Base-by-base conservation (phyloP, 1,284 basidiomycete species). In the Apiotrichum domesticum region DNA sequence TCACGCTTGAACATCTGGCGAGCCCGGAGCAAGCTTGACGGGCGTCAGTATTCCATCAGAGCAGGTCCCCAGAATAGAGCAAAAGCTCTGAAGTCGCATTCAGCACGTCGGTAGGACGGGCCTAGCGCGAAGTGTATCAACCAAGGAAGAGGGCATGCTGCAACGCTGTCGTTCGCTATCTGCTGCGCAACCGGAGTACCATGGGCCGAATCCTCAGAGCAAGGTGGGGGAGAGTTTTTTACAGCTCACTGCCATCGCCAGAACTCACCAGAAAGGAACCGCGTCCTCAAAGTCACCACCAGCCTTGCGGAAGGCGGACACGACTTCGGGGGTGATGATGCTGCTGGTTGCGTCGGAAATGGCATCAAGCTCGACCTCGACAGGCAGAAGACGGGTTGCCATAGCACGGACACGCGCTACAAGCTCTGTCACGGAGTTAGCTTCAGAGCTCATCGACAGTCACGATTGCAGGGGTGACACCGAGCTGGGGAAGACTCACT, bases 351-450 rank as follows among this genome's bases (percentile, higher is more conserved):
- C 65, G 50, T 70, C 71, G 9, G 72, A 69, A 49, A 77, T 72
- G 15, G 68, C 63, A 21, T 66, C 63, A 0, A 72, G 39, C 51
- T 76, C 73, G 15, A 77, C 75, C 57, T 95, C 85, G 15, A 92
- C 81, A 3, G 93, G 93, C 1, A 97, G 79, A 6, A 97, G 80
- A 52, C 80, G 82, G 55, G 87, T 76, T 0, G 87, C 87, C 64
- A 97, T 79, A 0, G 87, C 84, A 47, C 88, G 83, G 51, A 95
- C 78, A 42, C 92, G 85, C 63, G 83, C 86, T 42, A 94, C 82
- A 47, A 97, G 64, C 56, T 76, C 74, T 77, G 60, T 0, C 37
- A 13, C 34, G 9, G 6, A 14, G 35, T 37, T 6, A 5, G 13
- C n/a, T n/a, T 3, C 10, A 35, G 8, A 32, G 34, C 29, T n/a